Base-by-base conservation (phyloP, 2,329 filamentous ascomycete genomes). In the Trichoderma cornu-damae region DNA sequence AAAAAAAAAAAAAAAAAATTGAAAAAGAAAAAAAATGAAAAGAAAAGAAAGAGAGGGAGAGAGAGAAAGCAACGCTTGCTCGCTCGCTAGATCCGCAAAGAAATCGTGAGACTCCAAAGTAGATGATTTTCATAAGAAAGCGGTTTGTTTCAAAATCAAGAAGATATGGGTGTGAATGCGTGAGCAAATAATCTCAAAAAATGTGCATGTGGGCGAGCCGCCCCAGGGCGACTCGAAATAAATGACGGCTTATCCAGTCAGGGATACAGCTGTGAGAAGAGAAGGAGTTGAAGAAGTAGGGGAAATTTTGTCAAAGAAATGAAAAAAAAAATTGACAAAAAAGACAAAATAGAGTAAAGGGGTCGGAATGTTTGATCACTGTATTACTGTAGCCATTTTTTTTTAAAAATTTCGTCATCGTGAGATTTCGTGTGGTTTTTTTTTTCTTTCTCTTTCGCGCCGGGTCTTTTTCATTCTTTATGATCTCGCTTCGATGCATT, bases 111-210 rank as follows among this genome's bases (percentile, higher is more conserved):
- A 63, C 65, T 61, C 65, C 65, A 66, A 67, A 62, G 57, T 62
- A 65, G 63, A 66, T 64, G 67, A 11, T 50, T 67, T 63, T 63
- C 64, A 63, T 64, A 63, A 62, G 49, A 63, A 65, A 65, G 62
- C 60, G 62, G 61, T 68, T 67, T 62, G 67, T 64, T n/a, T 63
- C 65, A 68, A 70, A 68, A 18, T 38, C 42, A 64, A 69, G 68
- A 71, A 57, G 38, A 67, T 30, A 6, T 64, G 63, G 67, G 68
- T 63, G 70, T 70, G 67, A 66, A 69, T 77, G 77, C 76, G 76
- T 78, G 77, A 78, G 76, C 76, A 76, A 74, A 72, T 72, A 69
- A 64, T 75, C 72, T 76, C 70, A 67, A 69, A 64, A 56, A 40
- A 30, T 46, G 52, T 46, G 52, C 38, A 43, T 55, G 52, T 55